Evolutionary conservation across 164 flowering plant species (phyloP), one percentile per base, ranked within the genome.

Genomic region (Dillenia turbinata): DNA sequence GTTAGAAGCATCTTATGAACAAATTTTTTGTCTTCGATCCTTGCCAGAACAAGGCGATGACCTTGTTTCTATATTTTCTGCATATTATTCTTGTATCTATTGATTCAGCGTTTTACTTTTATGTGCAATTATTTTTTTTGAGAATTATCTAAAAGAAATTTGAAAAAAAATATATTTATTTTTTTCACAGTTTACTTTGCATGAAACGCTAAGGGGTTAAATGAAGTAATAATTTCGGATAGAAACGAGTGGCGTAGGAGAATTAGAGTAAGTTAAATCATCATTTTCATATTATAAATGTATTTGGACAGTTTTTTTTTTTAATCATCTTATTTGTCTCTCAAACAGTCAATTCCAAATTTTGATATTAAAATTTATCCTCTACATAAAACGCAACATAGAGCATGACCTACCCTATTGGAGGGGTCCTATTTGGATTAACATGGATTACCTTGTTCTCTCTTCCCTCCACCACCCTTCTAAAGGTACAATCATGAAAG

Each of bases 351-450:
- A n/a, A n/a, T n/a, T n/a, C n/a, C n/a, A n/a, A n/a, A n/a, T n/a
- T n/a, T n/a, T n/a, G n/a, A n/a, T n/a, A n/a, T n/a, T n/a, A n/a
- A n/a, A n/a, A n/a, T n/a, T n/a, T n/a, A n/a, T n/a, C n/a, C n/a
- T n/a, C n/a, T 24, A 89, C 81, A 92, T 95, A 97, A 87, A 90
- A 71, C 94, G 83, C 68, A 95, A 92, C 79, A 94, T 96, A 9
- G 92, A 92, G 80, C 97, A 92, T 72, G 97, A 92, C 60, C 81
- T 94, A 43, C 97, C 97, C 10, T 90, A 95, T 67, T 95, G 97
- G 97, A 87, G 99, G 68, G 99, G 96, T 52, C 90, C 90, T 44
- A 85, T 92, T 59, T 92, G 99, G 99, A 88, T 95, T 77, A 90
- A 92, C 80, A 84, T 95, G 89, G 92, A 95, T 66, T 95, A 92